A percentile compares a stretch with the other conserved stretches of the same genome.
Conservation (phyloP, 108 stramenopile species). For the Nannochloropsis gaditana region DNA sequence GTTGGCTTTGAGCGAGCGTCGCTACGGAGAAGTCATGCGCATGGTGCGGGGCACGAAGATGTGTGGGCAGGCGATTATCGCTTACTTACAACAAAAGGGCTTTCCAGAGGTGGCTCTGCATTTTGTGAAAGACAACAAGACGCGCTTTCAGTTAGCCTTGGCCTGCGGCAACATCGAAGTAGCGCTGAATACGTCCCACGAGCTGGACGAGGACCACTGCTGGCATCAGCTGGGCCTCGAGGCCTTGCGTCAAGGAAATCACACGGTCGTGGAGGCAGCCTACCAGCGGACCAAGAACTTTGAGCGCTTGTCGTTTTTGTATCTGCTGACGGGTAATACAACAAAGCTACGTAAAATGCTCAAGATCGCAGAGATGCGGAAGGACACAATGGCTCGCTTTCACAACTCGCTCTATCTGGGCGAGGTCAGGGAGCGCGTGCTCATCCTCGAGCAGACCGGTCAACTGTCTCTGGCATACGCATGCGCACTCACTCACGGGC, state of each 20-base stretch:
- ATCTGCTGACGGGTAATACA: slow-evolving; percentile 83
- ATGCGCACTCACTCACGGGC: slow-evolving; percentile 77
- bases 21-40: slow-evolving; percentile 93
- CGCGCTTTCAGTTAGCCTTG: slow-evolving; percentile 89
- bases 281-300: slow-evolving; percentile 97
- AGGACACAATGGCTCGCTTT: slow-evolving; percentile 90
- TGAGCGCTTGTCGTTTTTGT: slow-evolving; percentile 91
- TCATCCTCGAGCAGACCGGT: slow-evolving; percentile 83
- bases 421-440: slow-evolving; percentile 80
- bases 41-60: slow-evolving; percentile 87
- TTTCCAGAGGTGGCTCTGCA: slow-evolving; percentile 98
- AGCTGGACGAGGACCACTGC: slow-evolving; percentile 68
- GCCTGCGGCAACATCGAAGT: slow-evolving; percentile 98
- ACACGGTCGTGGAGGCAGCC: slow-evolving; percentile 95
- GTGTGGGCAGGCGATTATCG: slow-evolving; percentile 92
- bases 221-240: slow-evolving; percentile 91
- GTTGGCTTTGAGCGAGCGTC: slow-evolving; percentile 30
- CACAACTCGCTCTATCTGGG: slow-evolving; percentile 94
- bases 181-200: slow-evolving; percentile 90
- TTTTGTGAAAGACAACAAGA: slow-evolving; percentile 90
- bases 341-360: slow-evolving; percentile 95
- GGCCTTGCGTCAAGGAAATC: slow-evolving; percentile 91
- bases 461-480: slow-evolving; percentile 89
- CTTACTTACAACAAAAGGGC: slow-evolving; percentile 92
- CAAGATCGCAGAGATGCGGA: slow-evolving; percentile 89